Evolutionary conservation across 345 rosid genomes (phyloP).

Genomic region (Trapa bicornis): DNA sequence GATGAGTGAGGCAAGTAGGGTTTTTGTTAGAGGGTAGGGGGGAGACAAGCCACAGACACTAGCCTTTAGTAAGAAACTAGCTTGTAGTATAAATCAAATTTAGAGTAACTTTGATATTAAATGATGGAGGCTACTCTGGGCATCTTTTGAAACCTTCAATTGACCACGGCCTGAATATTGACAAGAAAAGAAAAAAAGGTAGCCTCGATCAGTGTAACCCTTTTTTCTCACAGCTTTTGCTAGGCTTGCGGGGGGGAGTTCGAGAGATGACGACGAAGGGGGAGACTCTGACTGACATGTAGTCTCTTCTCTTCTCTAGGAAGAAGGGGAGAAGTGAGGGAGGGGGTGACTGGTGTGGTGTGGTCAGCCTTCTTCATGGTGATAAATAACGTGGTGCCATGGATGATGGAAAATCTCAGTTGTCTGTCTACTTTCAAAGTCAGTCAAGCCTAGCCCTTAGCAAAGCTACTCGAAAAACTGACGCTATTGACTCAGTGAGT

Average conservation of each 20-base stretch:
- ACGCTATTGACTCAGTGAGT: too few species aligned
- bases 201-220: slow-evolving; percentile 10
- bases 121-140: slow-evolving; percentile 4
- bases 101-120: too few species aligned
- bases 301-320: background rate
- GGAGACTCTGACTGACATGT: slow-evolving; percentile 6
- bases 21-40: too few species aligned
- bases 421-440: background rate
- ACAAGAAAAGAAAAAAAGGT: slow-evolving; percentile 10
- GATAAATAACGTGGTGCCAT: background rate
- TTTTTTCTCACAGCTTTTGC: slow-evolving; percentile 6
- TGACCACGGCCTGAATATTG: background rate
- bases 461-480: too few species aligned
- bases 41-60: too few species aligned
- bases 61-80: too few species aligned
- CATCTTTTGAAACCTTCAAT: background rate
- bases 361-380: slow-evolving; percentile 8
- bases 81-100: too few species aligned
- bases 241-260: slow-evolving; percentile 12
- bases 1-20: too few species aligned
- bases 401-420: background rate
- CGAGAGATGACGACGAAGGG: slow-evolving; percentile 13
- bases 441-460: too few species aligned
- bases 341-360: background rate
- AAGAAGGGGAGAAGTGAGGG: too few species aligned